These are phyloP conservation scores for Daedalea quercina DNA, from an alignment of 768 basidiomycete species.

Conservation along the genomic window DNA sequence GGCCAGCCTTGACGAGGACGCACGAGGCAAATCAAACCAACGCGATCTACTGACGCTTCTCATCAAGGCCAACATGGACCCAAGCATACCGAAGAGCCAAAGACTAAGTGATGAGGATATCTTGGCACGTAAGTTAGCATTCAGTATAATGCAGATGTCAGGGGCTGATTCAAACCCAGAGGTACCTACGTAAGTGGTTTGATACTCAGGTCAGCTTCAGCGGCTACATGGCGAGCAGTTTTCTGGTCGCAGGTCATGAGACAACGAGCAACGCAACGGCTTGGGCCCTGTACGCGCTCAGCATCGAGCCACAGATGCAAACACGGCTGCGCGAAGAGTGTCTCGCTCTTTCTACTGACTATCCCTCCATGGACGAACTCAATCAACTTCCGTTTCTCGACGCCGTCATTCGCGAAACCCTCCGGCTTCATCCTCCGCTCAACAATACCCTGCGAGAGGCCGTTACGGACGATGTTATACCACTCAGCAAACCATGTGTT, in stretches of 20 bases:
- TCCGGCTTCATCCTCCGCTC: constrained; percentile 52
- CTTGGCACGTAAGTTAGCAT: constrained; percentile 37
- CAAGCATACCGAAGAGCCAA: constrained; percentile 48
- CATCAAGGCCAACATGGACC: constrained; percentile 57
- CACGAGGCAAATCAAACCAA: constrained; percentile 24
- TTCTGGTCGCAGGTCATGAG: constrained; percentile 33
- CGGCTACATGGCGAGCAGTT: constrained; percentile 1
- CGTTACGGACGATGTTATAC: constrained; percentile 43
- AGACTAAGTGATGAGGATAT: constrained; percentile 59
- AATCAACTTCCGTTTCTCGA: constrained; percentile 64
- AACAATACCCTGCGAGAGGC: constrained; percentile 40
- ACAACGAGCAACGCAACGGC: constrained; percentile 31
- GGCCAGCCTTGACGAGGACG: constrained; percentile 15
- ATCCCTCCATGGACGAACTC: constrained; percentile 63
- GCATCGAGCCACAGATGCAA: constrained; percentile 30
- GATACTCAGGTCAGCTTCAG: not conserved
- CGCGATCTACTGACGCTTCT: constrained; percentile 53
- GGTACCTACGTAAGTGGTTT: constrained; percentile 8
- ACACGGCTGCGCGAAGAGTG: constrained; percentile 34
- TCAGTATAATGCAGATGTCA: not conserved
- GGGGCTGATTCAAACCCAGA: not conserved
- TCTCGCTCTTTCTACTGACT: constrained; percentile 31
- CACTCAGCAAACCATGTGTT: constrained; percentile 31
- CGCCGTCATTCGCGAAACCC: constrained; percentile 49
- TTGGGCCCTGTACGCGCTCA: constrained; percentile 34